A percentile compares a stretch with the other conserved stretches of the same genome.
Evolutionary conservation across 352 stramenopile genomes (phyloP).

Genomic region (Phytophthora pini): DNA sequence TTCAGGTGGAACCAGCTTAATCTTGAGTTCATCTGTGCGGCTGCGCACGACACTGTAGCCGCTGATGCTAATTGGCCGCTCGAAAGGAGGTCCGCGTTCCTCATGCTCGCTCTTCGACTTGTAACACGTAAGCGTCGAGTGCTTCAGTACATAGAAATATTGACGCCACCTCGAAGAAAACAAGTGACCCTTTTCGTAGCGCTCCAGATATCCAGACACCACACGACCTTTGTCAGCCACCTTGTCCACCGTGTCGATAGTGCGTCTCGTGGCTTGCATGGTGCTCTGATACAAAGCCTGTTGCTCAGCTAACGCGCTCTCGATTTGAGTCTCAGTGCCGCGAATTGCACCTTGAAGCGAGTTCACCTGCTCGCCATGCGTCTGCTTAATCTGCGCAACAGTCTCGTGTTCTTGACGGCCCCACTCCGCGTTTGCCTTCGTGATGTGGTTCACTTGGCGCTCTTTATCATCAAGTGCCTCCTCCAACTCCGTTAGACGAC

Average conservation of each 20-base stretch:
- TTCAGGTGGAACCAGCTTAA: constrained; percentile 77
- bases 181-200: constrained; percentile 75
- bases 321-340: constrained; percentile 49
- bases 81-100: constrained; percentile 59
- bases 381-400: constrained; percentile 54
- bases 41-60: constrained; percentile 76
- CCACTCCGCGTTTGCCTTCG: constrained; percentile 57
- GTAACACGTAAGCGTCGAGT: constrained; percentile 71
- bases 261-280: constrained; percentile 77
- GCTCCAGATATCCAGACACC: constrained; percentile 75
- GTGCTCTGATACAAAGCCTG: constrained; percentile 77
- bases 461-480: constrained; percentile 57
- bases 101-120: constrained; percentile 80
- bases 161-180: constrained; percentile 82
- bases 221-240: constrained; percentile 70
- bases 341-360: constrained; percentile 50
- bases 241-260: constrained; percentile 80
- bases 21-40: constrained; percentile 82
- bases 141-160: constrained; percentile 80
- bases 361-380: constrained; percentile 46
- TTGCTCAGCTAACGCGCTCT: constrained; percentile 59
- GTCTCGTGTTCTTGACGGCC: constrained; percentile 53
- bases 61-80: constrained; percentile 59
- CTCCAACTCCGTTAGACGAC: constrained; percentile 57
- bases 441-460: constrained; percentile 51